Evolutionary conservation across 2,329 filamentous ascomycete genomes (phyloP).

Genomic region (Penicillium digitatum): DNA sequence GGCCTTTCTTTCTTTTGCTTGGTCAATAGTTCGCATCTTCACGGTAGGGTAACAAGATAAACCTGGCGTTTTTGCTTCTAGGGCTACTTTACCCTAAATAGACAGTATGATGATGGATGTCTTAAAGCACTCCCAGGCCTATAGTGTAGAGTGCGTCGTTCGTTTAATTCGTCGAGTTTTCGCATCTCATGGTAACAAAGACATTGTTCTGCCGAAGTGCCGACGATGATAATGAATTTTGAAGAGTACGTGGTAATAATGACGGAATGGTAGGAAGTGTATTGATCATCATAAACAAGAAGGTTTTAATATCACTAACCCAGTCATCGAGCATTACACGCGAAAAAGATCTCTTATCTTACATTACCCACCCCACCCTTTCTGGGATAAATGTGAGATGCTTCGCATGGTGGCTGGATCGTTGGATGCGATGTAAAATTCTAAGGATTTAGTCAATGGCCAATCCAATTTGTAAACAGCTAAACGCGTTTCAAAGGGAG

Average conservation of each 20-base stretch:
- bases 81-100: conserved; percentile 25
- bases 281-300: neutral
- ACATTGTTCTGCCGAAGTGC: neutral
- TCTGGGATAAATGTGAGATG: too few species aligned
- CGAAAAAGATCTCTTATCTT: too few species aligned
- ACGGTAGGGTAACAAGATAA: conserved; percentile 16
- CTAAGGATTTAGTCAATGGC: too few species aligned
- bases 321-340: neutral
- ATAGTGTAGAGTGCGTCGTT: too few species aligned
- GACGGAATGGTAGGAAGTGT: neutral
- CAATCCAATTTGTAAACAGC: too few species aligned
- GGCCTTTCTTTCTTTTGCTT: conserved; percentile 16
- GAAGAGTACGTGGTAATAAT: conserved; percentile 1
- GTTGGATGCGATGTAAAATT: too few species aligned
- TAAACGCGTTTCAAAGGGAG: too few species aligned
- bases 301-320: neutral
- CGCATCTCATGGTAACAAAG: neutral
- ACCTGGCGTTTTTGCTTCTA: conserved; percentile 12
- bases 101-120: neutral
- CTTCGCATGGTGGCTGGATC: too few species aligned
- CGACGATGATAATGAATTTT: neutral
- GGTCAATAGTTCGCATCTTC: conserved; percentile 4
- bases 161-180: neutral
- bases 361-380: too few species aligned
- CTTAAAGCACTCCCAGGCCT: neutral